phyloP scores from a whole-genome alignment of 2,329 filamentous ascomycete genomes.

The Fusarium paranaense region DNA sequence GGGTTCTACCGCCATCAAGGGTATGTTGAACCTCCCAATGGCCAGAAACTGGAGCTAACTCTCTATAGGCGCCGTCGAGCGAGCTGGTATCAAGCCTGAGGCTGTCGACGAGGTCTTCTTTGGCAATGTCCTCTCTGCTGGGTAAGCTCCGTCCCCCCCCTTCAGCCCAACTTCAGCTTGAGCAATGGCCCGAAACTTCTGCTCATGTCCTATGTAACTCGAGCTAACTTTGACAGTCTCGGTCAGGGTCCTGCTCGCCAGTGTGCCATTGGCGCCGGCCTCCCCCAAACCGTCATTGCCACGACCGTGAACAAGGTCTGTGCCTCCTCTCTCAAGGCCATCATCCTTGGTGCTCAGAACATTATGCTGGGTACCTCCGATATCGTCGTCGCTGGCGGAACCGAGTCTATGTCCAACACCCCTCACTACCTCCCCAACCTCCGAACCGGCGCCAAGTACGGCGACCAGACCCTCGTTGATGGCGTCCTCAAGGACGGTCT shows the following conservation, averaged over 20 bases:
- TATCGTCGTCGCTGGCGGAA: constrained; percentile 91
- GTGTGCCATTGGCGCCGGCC: constrained; percentile 89
- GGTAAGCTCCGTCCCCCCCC: constrained; percentile 66
- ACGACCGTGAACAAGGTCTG: constrained; percentile 99
- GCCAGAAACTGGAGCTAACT: neutral
- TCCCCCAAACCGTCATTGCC: constrained; percentile 81
- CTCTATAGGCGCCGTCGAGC: constrained; percentile 78
- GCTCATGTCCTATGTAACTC: neutral
- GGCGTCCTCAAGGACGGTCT: constrained; percentile 95
- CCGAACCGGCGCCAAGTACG: constrained; percentile 92
- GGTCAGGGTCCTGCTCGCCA: constrained; percentile 97
- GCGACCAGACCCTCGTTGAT: constrained; percentile 88
- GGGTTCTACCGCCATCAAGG: constrained; percentile 92
- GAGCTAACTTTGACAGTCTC: constrained; percentile 66
- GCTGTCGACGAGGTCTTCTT: constrained; percentile 98
- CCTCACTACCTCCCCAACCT: constrained; percentile 94
- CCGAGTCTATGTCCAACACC: constrained; percentile 98
- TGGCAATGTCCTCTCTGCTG: constrained; percentile 96
- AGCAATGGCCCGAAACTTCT: neutral
- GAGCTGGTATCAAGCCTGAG: constrained; percentile 87
- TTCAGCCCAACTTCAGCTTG: constrained; percentile 5
- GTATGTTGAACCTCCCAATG: constrained; percentile 59
- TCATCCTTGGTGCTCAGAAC: constrained; percentile 94
- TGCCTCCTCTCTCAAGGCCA: constrained; percentile 92
- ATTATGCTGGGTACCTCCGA: constrained; percentile 97